Base-by-base conservation (phyloP, 2,329 filamentous ascomycete species). In the Ceratocystis huliohia region DNA sequence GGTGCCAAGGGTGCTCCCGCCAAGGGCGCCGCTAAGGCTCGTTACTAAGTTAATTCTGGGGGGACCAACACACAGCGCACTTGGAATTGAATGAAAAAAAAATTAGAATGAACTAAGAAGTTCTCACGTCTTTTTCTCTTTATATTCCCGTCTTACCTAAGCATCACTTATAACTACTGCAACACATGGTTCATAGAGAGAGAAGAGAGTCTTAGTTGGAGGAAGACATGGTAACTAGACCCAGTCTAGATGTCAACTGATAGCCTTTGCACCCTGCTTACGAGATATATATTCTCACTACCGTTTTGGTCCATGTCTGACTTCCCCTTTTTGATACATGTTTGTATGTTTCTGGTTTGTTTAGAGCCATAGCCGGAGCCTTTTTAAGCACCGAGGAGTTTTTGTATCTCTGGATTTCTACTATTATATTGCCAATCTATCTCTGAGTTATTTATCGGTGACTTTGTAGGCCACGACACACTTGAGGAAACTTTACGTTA, bases 11-110 rank as follows among this genome's bases (percentile, higher is more conserved):
- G 94, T 75, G 85, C 91, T 73, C 85, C 84, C 74, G 80, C 82
- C 76, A 96, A 96, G 88, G 87, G 91, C 74, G 84, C 88, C 77
- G 86, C 89, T 77, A 92, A 87, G 76, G 88, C 84, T 82, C 91
- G 91, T 82, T 96, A 68, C 68, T 69, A 91, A 89, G 74, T 48
- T 66, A 59, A 59, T 64, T 65, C 59, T 62, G 61, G 61, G 61
- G 45, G 59, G 41, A 61, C 50, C 56, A 66, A 67, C 64, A 67
- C 56, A 69, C 56, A 68, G 56, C 65, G 62, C 62, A 67, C 53
- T 65, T 65, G 61, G 64, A 66, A 65, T 61, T 65, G 53, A 67
- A 66, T 64, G 65, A 68, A 66, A 67, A 67, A 68, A 67, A 68
- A 68, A 64, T 70, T 67, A 66, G 63, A 66, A 69, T 46, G 56